Percentiles rank a stretch among this genome's conserved stretches.
Conservation (phyloP, 2,329 filamentous ascomycete species). For the Aureobasidium lini region DNA sequence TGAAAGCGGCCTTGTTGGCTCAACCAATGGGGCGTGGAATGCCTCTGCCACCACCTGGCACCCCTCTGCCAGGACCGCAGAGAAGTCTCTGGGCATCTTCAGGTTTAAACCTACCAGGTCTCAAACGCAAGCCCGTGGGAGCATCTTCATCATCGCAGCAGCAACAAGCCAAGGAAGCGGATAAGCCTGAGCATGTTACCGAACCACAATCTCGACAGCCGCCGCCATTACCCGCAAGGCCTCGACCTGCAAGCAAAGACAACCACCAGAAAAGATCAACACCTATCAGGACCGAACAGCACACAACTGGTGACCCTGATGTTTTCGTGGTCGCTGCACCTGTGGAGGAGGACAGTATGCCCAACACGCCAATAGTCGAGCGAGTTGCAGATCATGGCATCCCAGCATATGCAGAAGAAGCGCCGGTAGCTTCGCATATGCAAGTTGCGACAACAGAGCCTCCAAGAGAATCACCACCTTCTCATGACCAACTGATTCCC, state of each 20-base stretch:
- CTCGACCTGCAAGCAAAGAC: neutral
- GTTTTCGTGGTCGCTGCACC: conserved; percentile 15
- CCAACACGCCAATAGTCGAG: conserved; percentile 19
- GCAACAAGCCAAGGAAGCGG: neutral
- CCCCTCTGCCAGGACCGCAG: conserved; percentile 55
- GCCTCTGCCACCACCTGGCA: conserved; percentile 73
- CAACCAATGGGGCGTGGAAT: conserved; percentile 75
- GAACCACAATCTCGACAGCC: neutral
- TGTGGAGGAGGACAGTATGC: conserved; percentile 20
- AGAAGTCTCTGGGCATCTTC: conserved; percentile 17
- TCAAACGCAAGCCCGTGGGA: conserved; percentile 22
- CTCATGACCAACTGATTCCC: too few relatives aligned
- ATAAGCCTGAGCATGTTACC: neutral
- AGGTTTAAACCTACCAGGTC: conserved; percentile 13
- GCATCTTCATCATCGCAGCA: neutral
- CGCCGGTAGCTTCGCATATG: neutral
- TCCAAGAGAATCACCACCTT: too few relatives aligned
- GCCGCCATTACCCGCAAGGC: conserved; percentile 1
- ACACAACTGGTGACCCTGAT: neutral
- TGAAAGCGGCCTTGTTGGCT: conserved; percentile 18
- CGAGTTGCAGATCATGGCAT: neutral
- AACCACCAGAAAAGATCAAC: neutral
- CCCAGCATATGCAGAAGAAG: neutral
- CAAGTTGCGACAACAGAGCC: neutral
- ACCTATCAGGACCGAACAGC: neutral